Evolutionary conservation across 2,329 filamentous ascomycete species (phyloP).

Genomic region (Aspergillus caelatus): DNA sequence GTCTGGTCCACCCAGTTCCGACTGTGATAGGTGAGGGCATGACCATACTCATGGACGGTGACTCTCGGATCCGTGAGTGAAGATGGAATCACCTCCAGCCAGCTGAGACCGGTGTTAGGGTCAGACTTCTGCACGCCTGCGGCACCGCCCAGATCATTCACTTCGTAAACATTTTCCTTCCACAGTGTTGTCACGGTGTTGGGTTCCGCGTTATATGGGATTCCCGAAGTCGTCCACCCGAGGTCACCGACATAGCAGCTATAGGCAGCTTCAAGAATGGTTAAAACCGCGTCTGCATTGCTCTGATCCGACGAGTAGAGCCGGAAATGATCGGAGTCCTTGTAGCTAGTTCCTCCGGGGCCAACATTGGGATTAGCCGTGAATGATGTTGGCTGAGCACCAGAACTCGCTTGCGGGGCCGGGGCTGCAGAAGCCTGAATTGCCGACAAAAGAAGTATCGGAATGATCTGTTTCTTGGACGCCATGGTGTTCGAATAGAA

Average conservation of each 20-base stretch:
- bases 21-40: constrained; percentile 15
- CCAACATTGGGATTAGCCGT: constrained; percentile 15
- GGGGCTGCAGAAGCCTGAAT: neutral
- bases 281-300: neutral
- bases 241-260: constrained; percentile 15
- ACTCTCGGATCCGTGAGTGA: constrained; percentile 8
- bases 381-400: constrained; percentile 2
- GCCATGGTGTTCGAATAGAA: neutral
- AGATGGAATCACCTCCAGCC: constrained; percentile 5
- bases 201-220: constrained; percentile 9
- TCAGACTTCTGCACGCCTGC: constrained; percentile 13
- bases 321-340: constrained; percentile 15
- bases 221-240: constrained; percentile 6
- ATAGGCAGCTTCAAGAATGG: constrained; percentile 16
- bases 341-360: constrained; percentile 9
- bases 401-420: neutral
- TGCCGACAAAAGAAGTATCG: neutral
- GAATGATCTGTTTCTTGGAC: neutral
- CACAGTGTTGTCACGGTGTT: constrained; percentile 5
- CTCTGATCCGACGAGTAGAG: constrained; percentile 9
- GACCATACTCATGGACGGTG: constrained; percentile 15
- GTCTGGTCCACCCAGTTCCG: constrained; percentile 15
- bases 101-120: constrained; percentile 4
- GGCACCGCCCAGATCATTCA: constrained; percentile 5
- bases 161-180: constrained; percentile 16